Percentiles rank a stretch among this genome's conserved stretches.
Conservation (phyloP, 2,329 filamentous ascomycete genomes). For the Hymenoscyphus salicellus region DNA sequence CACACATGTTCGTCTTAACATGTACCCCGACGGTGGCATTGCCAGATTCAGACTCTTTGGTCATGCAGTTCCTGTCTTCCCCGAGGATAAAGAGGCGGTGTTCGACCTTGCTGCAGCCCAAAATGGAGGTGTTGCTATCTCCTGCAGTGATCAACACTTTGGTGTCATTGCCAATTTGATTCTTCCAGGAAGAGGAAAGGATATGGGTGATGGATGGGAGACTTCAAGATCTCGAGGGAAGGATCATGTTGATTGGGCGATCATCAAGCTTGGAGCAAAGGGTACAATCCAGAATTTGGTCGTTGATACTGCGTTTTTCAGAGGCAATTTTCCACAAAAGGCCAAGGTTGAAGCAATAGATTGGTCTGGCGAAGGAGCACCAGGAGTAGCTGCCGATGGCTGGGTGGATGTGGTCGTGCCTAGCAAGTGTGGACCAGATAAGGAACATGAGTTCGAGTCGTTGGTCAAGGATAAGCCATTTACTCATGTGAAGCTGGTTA, state of each 20-base stretch:
- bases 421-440: slow-evolving; percentile 68
- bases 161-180: slow-evolving; percentile 77
- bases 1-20: slow-evolving; percentile 76
- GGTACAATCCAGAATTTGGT: slow-evolving; percentile 64
- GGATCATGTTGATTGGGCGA: slow-evolving; percentile 76
- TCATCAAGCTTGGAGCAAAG: slow-evolving; percentile 67
- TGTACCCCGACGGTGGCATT: slow-evolving; percentile 85
- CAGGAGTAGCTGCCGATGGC: slow-evolving; percentile 52
- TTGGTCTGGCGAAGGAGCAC: slow-evolving; percentile 53
- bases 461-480: slow-evolving; percentile 57
- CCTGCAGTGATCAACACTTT: slow-evolving; percentile 81
- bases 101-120: slow-evolving; percentile 76
- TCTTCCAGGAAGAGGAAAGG: slow-evolving; percentile 72
- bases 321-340: slow-evolving; percentile 79
- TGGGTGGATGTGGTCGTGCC: slow-evolving; percentile 67
- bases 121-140: slow-evolving; percentile 72
- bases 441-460: slow-evolving; percentile 64
- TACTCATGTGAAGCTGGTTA: slow-evolving; percentile 78
- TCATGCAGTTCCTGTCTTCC: slow-evolving; percentile 72
- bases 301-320: slow-evolving; percentile 78
- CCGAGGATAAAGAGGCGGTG: slow-evolving; percentile 59
- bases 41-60: slow-evolving; percentile 77
- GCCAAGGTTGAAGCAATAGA: slow-evolving; percentile 64
- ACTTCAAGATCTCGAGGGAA: slow-evolving; percentile 70
- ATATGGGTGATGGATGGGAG: slow-evolving; percentile 90